A percentile compares a stretch with the other conserved stretches of the same genome.
Evolutionary conservation across 2,329 filamentous ascomycete species (phyloP).

Genomic region (Pseudogymnoascus sp.): DNA sequence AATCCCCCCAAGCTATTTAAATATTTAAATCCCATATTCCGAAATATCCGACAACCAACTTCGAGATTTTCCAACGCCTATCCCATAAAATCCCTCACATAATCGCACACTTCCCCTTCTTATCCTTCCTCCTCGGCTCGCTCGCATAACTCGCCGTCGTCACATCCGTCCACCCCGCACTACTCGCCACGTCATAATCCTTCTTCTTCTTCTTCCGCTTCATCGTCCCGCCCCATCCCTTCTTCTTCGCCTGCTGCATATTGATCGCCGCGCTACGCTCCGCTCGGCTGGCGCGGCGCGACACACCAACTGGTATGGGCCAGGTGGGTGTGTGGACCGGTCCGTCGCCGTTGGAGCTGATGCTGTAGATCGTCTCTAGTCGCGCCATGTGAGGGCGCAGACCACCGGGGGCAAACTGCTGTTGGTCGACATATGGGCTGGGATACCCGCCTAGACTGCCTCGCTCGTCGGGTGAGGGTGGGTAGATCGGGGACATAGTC

Average conservation of each 20-base stretch:
- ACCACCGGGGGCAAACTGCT: conserved; percentile 38
- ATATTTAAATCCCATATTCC: not conserved
- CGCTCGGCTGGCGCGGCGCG: conserved; percentile 41
- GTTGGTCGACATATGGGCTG: conserved; percentile 26
- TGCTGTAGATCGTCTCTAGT: conserved; percentile 47
- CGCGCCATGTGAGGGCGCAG: conserved; percentile 41
- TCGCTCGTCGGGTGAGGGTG: conserved; percentile 13
- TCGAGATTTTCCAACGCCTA: not conserved
- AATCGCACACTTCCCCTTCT: not conserved
- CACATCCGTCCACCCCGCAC: conserved; percentile 46
- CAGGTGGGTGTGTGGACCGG: conserved; percentile 17
- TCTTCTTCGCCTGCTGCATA: conserved; percentile 50
- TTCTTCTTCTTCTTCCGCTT: conserved; percentile 33
- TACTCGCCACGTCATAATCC: conserved; percentile 36
- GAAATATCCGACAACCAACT: not conserved
- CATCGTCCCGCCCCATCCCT: conserved; percentile 41
- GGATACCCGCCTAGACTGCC: not conserved
- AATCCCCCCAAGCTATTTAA: not conserved
- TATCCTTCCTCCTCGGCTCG: not conserved
- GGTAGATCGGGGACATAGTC: conserved; percentile 14
- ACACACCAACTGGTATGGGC: conserved; percentile 12
- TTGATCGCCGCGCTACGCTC: conserved; percentile 54
- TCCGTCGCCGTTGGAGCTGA: conserved; percentile 21
- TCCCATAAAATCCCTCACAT: not conserved
- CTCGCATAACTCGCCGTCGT: conserved; percentile 9